Base-by-base conservation (phyloP, 345 rosid genomes). In the Eutrema yunnanense region DNA sequence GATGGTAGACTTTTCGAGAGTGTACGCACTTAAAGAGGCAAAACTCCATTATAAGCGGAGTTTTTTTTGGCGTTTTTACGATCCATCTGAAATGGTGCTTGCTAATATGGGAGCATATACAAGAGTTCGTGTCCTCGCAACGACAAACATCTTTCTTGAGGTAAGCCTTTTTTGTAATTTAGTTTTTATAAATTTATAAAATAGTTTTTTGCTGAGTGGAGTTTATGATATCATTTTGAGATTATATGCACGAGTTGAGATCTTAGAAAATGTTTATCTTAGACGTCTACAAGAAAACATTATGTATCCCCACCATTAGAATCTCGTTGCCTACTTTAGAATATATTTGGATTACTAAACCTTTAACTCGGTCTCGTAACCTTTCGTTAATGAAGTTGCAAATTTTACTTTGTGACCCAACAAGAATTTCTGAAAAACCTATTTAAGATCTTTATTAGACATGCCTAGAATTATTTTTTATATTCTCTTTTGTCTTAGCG, bases 91-190 rank as follows among this genome's bases (percentile, higher is more conserved):
- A 8, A 0, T 48, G 26, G 51, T 71, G 41, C 2, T n/a, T 59
- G 8, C 1, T 27, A 26, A 50, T 13, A 48, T 71, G 58, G 1
- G 0, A 2, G 3, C 0, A 4, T 27, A 0, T 7, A 1, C 1
- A 2, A 13, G 3, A 7, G 33, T 71, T 40, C 6, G 8, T 49
- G 32, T 30, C 33, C 42, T 71, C 8, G 1, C 49, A 71, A 49
- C 42, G 0, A 49, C 74, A 27, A 16, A 16, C 42, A 60, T 70
- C 50, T 60, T 59, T 61, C 60, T 71, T 27, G 67, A 71, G 74
- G 67, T 71, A 69, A 9, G n/a, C 26, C 4, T 2, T 6, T 14
- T 32, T 16, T 22, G 6, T 37, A 32, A 3, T 8, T 7, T 4
- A 8, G 27, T 4, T n/a, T 27, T 9, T 0, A 3, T 38, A 8